Evolutionary conservation across 2,329 filamentous ascomycete genomes (phyloP), one percentile per base, ranked within the genome.

Genomic region (Alternaria sp.): DNA sequence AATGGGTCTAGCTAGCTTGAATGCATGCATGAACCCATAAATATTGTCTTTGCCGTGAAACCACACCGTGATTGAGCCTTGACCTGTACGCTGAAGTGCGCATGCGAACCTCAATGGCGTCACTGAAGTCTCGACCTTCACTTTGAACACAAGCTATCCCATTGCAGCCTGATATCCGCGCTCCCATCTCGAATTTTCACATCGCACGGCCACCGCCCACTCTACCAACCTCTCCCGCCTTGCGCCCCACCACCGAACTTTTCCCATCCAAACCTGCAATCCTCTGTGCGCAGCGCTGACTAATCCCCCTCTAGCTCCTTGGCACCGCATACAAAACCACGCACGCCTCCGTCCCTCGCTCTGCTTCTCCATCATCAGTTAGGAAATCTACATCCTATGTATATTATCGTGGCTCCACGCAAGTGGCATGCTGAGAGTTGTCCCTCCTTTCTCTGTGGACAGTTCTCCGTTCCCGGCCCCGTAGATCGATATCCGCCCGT

Each of bases 391-490:
- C 68, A 72, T 73, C 65, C 65, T 78, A 73, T 41, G 37, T 41
- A 69, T 69, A 67, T 61, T 61, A 79, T 74, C 78, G 78, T 79
- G 78, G 79, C 79, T 81, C 74, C 78, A 77, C 79, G 69, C 55
- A 73, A 69, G 78, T 76, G 78, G 74, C 79, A 78, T 80, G 79
- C 79, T 81, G 79, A 81, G 79, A 78, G 78, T 78, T 78, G 79
- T 78, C 71, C 75, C 61, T 44, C 11, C 63, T 70, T 70, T 55
- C 60, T 67, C 74, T 56, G 70, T 80, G 78, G 66, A 76, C 78
- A 79, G 77, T 78, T 78, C 76, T 81, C 79, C 79, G 79, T 81
- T 81, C 79, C 79, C 79, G 79, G 79, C 79, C 78, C 76, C 78
- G 78, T 79, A 79, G 77, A 81, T 58, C 21, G 63, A 76, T 49